Evolutionary conservation across 306 rosid species (phyloP).

Genomic region (Pterocarpus macrocarpus): DNA sequence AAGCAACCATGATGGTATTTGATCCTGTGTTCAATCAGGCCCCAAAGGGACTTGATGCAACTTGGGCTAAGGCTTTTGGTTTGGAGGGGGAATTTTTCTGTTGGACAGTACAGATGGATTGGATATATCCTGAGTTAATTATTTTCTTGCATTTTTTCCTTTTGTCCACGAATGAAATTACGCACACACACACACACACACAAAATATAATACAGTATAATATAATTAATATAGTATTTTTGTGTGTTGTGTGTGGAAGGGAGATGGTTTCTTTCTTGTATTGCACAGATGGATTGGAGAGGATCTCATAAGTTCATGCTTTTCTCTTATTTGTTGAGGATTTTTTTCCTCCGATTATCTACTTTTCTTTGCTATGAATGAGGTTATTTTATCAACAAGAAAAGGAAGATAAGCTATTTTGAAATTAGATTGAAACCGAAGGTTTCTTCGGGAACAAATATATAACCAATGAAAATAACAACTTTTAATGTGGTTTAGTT

Average conservation of each 20-base stretch:
- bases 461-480: too few relatives aligned
- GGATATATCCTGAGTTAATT: background rate
- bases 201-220: too few relatives aligned
- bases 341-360: background rate
- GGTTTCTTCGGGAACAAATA: too few relatives aligned
- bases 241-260: background rate
- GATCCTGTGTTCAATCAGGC: background rate
- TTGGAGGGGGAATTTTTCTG: background rate
- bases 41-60: background rate
- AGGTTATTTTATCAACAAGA: conserved; percentile 7
- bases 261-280: background rate
- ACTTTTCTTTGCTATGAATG: background rate
- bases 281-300: background rate
- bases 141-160: background rate
- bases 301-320: background rate
- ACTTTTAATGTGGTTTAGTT: too few relatives aligned
- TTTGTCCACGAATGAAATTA: conserved; percentile 14
- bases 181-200: background rate
- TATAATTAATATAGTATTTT: background rate
- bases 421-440: background rate
- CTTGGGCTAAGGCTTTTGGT: conserved; percentile 1
- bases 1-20: background rate
- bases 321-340: background rate
- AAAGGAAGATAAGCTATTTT: conserved; percentile 14
- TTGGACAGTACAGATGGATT: background rate